These are phyloP conservation scores for Pelargonium fulgidum DNA, from an alignment of 441 rosid genomes.

Conservation along the genomic window DNA sequence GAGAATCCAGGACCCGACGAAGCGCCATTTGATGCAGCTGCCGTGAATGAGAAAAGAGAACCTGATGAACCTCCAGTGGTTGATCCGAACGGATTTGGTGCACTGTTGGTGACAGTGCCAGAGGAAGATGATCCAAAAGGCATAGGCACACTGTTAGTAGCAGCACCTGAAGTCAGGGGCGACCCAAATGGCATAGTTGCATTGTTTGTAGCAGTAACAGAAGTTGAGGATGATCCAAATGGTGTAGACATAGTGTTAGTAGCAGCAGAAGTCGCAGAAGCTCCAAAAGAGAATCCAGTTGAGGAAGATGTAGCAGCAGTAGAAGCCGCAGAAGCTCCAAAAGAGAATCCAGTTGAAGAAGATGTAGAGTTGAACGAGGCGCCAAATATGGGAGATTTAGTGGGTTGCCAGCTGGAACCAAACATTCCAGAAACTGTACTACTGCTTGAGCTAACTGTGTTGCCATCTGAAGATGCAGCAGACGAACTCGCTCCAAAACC, in stretches of 20 bases:
- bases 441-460: slow-evolving; percentile 35
- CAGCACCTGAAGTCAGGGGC: too few relatives aligned
- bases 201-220: too few relatives aligned
- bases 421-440: slow-evolving; percentile 33
- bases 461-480: slow-evolving; percentile 29
- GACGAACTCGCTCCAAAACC: slow-evolving; percentile 41
- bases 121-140: too few relatives aligned
- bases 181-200: too few relatives aligned
- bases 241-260: slow-evolving; percentile 25
- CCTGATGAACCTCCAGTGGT: neutral
- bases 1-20: slow-evolving; percentile 41
- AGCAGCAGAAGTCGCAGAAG: slow-evolving; percentile 1
- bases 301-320: slow-evolving; percentile 14
- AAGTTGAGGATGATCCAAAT: slow-evolving; percentile 38
- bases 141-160: too few relatives aligned
- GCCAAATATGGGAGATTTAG: slow-evolving; percentile 36
- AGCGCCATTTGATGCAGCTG: slow-evolving; percentile 23
- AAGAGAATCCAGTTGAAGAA: slow-evolving; percentile 34
- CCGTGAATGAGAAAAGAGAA: slow-evolving; percentile 1
- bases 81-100: too few relatives aligned
- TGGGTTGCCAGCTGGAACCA: slow-evolving; percentile 54
- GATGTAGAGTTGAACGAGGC: slow-evolving; percentile 36
- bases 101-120: too few relatives aligned
- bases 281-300: neutral
- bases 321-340: slow-evolving; percentile 46